phyloP scores from a whole-genome alignment of 371 early-diverging fungal genomes.

The Mycotypha africana region DNA sequence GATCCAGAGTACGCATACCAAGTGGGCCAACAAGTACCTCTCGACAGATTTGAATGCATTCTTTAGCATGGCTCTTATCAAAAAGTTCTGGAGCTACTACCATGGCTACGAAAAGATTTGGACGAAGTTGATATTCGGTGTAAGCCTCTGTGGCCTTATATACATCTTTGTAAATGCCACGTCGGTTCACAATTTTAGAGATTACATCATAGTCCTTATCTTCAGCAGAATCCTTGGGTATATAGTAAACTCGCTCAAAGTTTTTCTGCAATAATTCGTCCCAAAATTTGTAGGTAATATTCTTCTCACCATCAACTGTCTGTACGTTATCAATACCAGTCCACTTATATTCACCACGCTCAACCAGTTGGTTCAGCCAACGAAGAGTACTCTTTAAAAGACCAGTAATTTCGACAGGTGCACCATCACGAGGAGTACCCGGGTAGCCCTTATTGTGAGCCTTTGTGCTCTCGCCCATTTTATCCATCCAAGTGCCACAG shows the following conservation, averaged over 20 bases:
- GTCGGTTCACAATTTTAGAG: slow-evolving; percentile 69
- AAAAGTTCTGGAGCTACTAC: slow-evolving; percentile 94
- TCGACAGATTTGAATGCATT: slow-evolving; percentile 61
- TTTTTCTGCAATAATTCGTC: slow-evolving; percentile 65
- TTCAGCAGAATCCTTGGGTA: slow-evolving; percentile 55
- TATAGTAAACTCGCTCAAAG: slow-evolving; percentile 88
- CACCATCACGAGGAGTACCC: slow-evolving; percentile 93
- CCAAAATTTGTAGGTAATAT: slow-evolving; percentile 69
- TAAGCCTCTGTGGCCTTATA: slow-evolving; percentile 64
- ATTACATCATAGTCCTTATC: slow-evolving; percentile 64
- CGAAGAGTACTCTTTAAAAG: slow-evolving; percentile 77
- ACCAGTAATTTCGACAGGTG: slow-evolving; percentile 89
- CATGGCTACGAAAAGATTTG: slow-evolving; percentile 91
- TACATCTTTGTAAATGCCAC: slow-evolving; percentile 96
- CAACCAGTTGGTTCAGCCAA: slow-evolving; percentile 65
- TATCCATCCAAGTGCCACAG: slow-evolving; percentile 99
- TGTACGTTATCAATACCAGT: slow-evolving; percentile 38
- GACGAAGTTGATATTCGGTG: slow-evolving; percentile 90
- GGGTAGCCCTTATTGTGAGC: slow-evolving; percentile 90
- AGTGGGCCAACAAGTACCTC: slow-evolving; percentile 77
- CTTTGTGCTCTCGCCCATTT: slow-evolving; percentile 94
- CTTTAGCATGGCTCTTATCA: slow-evolving; percentile 64
- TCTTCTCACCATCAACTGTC: slow-evolving; percentile 12
- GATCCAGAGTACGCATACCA: slow-evolving; percentile 95
- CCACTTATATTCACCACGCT: slow-evolving; percentile 38